Percentiles rank a stretch among this genome's conserved stretches.
Evolutionary conservation across 352 stramenopile genomes (phyloP).

Genomic region (Ochromonadaceae sp.): DNA sequence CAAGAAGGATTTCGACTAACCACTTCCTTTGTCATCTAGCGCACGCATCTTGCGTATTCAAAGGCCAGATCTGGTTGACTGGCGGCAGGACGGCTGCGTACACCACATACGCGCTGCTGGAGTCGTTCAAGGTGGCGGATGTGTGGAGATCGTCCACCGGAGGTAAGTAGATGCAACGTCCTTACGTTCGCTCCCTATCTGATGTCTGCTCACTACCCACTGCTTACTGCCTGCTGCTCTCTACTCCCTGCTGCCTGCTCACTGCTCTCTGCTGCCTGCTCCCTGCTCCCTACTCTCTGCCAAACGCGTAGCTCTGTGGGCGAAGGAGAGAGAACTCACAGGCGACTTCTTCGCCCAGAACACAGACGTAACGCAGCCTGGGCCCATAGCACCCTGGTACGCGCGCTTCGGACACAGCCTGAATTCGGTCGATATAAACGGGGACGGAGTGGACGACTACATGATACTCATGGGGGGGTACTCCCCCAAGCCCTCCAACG

Average conservation of each 20-base stretch:
- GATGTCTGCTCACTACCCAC: too few relatives aligned
- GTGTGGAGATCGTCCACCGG: not conserved
- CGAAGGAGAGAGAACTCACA: not conserved
- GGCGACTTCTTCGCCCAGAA: slow-evolving; percentile 19
- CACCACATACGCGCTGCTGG: not conserved
- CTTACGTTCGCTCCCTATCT: too few relatives aligned
- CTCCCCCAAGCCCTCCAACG: not conserved
- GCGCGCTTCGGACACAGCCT: slow-evolving; percentile 8
- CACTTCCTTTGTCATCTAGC: not conserved
- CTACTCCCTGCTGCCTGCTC: too few relatives aligned
- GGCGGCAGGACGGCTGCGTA: not conserved
- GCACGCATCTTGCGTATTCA: slow-evolving; percentile 11
- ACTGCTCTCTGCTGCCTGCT: too few relatives aligned
- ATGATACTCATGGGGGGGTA: slow-evolving; percentile 15
- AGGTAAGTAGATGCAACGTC: not conserved
- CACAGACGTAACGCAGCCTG: slow-evolving; percentile 8
- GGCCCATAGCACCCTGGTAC: slow-evolving; percentile 12
- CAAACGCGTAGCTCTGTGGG: too few relatives aligned
- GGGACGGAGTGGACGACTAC: slow-evolving; percentile 8
- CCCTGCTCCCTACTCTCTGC: too few relatives aligned
- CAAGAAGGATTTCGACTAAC: not conserved
- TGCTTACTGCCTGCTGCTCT: too few relatives aligned
- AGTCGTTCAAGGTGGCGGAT: not conserved
- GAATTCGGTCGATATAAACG: slow-evolving; percentile 9
- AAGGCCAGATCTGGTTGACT: not conserved